Evolutionary conservation across 352 stramenopile species (phyloP).

Genomic region (Phytophthora cajani): DNA sequence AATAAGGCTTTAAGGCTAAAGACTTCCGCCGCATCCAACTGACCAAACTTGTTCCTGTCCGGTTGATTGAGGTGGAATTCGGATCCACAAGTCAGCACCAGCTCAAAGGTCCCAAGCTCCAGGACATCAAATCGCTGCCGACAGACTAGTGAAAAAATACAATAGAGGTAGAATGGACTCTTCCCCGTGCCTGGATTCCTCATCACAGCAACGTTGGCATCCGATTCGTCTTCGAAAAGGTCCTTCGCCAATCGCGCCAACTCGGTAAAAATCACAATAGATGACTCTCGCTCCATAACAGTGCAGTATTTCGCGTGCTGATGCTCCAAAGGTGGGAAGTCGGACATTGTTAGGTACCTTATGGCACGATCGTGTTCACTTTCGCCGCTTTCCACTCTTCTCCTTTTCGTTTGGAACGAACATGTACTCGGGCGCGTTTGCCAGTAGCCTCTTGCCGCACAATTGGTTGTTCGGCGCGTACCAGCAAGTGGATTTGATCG

Average conservation of each 20-base stretch:
- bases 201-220: background rate
- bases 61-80: background rate
- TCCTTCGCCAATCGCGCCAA: background rate
- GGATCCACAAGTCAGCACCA: background rate
- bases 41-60: background rate
- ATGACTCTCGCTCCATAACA: background rate
- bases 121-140: background rate
- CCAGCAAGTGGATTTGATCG: slow-evolving; percentile 1
- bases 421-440: background rate
- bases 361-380: background rate
- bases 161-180: background rate
- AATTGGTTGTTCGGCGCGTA: background rate
- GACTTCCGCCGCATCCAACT: background rate
- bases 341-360: background rate
- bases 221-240: background rate
- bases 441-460: background rate
- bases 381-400: background rate
- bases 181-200: background rate
- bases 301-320: background rate
- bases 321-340: background rate
- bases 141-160: background rate
- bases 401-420: background rate
- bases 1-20: slow-evolving; percentile 6
- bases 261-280: background rate
- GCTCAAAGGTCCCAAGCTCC: background rate